Evolutionary conservation across 176 grass and related monocot genomes (phyloP), one percentile per base, ranked within the genome.

Genomic region (Canna indica): DNA sequence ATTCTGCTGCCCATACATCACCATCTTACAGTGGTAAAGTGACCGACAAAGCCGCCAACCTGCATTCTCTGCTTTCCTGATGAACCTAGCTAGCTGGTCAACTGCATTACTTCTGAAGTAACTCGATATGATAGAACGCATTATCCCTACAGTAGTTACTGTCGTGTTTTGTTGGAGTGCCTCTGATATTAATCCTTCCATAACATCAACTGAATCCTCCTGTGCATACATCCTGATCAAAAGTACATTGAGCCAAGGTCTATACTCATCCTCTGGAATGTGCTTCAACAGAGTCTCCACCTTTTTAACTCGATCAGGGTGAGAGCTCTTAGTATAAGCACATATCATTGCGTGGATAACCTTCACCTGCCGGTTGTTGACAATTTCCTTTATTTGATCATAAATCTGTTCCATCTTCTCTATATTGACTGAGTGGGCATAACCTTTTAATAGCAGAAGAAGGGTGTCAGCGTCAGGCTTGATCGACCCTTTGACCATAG

Each of bases 361-460:
- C 50, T 72, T 31, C 22, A 32, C 28, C 15, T 84, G 69, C 52
- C 80, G 67, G 50, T 78, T 58, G 22, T 71, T 60, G 33, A 60
- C 82, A 54, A 76, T 58, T 52, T 90, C 71, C 10, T 63, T 36
- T 63, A 82, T 80, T 59, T 70, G 69, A 68, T 85, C 74, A 70
- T 93, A 99, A 70, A 82, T 79, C 12, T 48, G 70, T 63, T 99
- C 94, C 94, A 99, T 93, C 79, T 85, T 99, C 61, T 76, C 79
- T 9, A 88, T 70, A 83, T 84, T 80, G n/a, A n/a, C n/a, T n/a
- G 90, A 83, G 78, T 90, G 70, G 5, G 86, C 78, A 42, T 90
- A 93, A 39, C 94, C 90, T 71, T 86, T 83, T 15, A 93, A 78
- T 89, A 99, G 81, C 29, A 99, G 76, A 53, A 93, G 71, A 75